These are phyloP conservation scores for Neurospora crassa DNA, from an alignment of 2,329 filamentous ascomycete genomes.

Conservation along the genomic window DNA sequence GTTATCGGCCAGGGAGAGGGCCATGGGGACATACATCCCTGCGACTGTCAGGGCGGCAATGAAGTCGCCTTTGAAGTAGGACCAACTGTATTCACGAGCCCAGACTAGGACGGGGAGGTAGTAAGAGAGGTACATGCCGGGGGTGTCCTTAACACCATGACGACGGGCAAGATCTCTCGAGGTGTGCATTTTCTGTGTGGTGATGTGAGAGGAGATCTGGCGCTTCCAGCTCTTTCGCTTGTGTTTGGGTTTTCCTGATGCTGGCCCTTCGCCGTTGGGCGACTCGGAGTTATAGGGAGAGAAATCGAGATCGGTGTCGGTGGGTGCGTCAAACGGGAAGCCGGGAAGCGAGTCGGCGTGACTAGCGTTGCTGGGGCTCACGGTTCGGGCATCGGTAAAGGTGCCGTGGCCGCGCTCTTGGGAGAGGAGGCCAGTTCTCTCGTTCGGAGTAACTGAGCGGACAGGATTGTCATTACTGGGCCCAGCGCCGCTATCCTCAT, in stretches of 20 bases:
- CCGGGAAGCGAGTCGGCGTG: slow-evolving; percentile 12
- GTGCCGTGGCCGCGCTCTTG: slow-evolving; percentile 50
- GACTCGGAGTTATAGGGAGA: slow-evolving; percentile 22
- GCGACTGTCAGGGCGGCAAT: slow-evolving; percentile 88
- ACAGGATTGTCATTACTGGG: no score
- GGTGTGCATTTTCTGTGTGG: slow-evolving; percentile 59
- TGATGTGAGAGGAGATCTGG: slow-evolving; percentile 41
- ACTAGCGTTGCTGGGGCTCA: slow-evolving; percentile 32
- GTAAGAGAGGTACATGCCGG: slow-evolving; percentile 81
- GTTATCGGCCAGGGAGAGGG: slow-evolving; percentile 84
- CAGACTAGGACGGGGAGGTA: slow-evolving; percentile 88
- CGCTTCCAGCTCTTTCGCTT: slow-evolving; percentile 35
- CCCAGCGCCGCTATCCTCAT: slow-evolving; percentile 2
- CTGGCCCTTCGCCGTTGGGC: slow-evolving; percentile 29
- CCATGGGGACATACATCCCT: slow-evolving; percentile 98
- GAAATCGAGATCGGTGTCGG: slow-evolving; percentile 21
- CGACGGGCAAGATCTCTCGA: slow-evolving; percentile 62
- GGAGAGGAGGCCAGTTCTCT: slow-evolving; percentile 43
- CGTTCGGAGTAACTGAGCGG: slow-evolving; percentile 22
- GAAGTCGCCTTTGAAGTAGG: slow-evolving; percentile 77
- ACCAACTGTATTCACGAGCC: slow-evolving; percentile 77
- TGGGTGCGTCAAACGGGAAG: slow-evolving; percentile 3
- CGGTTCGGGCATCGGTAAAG: slow-evolving; percentile 56
- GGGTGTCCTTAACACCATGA: slow-evolving; percentile 64
- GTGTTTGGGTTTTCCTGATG: slow-evolving; percentile 25